These are phyloP conservation scores for Hanseniaspora pseudoguilliermondii DNA, from an alignment of 805 yeast species.

Conservation along the genomic window DNA sequence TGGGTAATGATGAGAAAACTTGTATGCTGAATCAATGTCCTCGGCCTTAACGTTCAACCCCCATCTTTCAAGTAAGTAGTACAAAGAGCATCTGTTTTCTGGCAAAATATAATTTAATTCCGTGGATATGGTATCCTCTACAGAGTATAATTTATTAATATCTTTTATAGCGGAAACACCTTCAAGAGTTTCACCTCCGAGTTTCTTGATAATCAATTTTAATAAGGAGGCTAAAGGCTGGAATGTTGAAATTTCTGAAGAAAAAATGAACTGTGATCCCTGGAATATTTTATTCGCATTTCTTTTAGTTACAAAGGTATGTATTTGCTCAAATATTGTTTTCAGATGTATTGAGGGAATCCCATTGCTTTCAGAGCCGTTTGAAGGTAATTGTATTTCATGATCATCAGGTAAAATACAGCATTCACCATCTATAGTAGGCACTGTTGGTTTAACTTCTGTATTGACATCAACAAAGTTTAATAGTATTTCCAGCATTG, in stretches of 20 bases:
- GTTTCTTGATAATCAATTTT: not conserved
- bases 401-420: not conserved
- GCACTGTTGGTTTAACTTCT: not conserved
- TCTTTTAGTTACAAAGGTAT: not conserved
- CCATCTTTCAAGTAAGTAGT: slow-evolving; percentile 5
- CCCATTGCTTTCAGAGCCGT: not conserved
- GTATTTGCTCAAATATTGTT: not conserved
- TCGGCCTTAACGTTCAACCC: not conserved
- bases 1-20: slow-evolving; percentile 5
- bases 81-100: slow-evolving; percentile 2
- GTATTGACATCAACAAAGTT: slow-evolving; percentile 5
- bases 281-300: not conserved
- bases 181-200: not conserved
- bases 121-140: not conserved
- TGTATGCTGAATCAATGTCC: not conserved
- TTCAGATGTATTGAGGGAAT: not conserved
- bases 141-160: not conserved
- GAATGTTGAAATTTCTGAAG: not conserved
- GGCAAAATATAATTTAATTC: not conserved
- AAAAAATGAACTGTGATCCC: not conserved
- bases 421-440: slow-evolving; percentile 4
- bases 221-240: not conserved
- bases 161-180: not conserved
- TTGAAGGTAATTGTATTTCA: not conserved
- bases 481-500: not conserved